These are phyloP conservation scores for Thraustochytrium sp. DNA, from an alignment of 352 stramenopile genomes.

Conservation along the genomic window DNA sequence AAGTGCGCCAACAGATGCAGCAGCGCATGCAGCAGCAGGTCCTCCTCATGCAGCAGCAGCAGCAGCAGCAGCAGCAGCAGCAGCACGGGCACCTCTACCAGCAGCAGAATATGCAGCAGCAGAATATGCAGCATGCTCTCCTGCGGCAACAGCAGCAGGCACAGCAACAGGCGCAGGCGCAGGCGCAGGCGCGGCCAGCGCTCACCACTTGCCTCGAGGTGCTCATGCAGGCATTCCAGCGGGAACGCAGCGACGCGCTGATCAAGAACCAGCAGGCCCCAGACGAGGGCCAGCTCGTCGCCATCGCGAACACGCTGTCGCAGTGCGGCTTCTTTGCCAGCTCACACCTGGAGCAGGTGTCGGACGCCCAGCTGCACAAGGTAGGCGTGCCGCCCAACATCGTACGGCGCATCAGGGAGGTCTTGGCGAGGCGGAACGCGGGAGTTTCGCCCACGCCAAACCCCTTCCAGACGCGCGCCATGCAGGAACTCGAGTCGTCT, in stretches of 20 bases:
- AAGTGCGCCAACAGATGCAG: not conserved
- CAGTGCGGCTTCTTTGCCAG: not conserved
- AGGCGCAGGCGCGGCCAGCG: not conserved
- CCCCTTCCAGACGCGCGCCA: not conserved
- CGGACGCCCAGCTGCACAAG: not conserved
- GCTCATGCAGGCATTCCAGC: not conserved
- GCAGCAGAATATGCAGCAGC: too few relatives aligned
- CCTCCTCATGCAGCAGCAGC: too few relatives aligned
- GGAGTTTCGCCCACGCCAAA: not conserved
- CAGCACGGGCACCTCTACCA: too few relatives aligned
- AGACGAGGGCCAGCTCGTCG: not conserved
- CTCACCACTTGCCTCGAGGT: not conserved
- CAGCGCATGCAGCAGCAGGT: not conserved
- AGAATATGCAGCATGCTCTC: not conserved
- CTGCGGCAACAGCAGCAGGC: not conserved
- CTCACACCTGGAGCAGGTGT: not conserved
- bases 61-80: too few relatives aligned
- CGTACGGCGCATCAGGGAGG: not conserved
- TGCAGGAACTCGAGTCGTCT: not conserved
- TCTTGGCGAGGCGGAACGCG: not conserved
- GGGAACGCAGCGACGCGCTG: not conserved
- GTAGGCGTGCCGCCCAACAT: not conserved
- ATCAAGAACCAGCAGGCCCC: not conserved
- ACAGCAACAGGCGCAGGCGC: too few relatives aligned
- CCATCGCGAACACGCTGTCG: not conserved